Percentiles rank a stretch among this genome's conserved stretches.
Evolutionary conservation across 306 rosid genomes (phyloP).

Genomic region (Potentilla sterilis): DNA sequence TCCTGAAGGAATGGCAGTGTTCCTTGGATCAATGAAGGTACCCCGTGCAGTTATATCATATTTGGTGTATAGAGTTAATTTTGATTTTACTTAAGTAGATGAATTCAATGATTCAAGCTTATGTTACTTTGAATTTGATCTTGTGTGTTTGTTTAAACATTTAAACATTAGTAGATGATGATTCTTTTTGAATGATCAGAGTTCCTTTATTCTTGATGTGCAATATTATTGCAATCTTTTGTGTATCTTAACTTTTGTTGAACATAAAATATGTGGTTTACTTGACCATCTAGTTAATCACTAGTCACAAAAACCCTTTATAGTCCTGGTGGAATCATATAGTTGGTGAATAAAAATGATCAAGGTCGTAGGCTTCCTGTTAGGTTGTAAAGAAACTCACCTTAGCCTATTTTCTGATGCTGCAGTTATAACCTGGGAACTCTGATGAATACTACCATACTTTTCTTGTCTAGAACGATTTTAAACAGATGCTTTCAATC

Average conservation of each 20-base stretch:
- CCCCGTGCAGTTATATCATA: not conserved
- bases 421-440: not conserved
- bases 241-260: not conserved
- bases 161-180: not conserved
- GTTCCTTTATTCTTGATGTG: constrained; percentile 1
- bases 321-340: not conserved
- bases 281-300: not conserved
- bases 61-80: constrained; percentile 12
- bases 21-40: constrained; percentile 98
- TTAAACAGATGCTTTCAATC: constrained; percentile 2
- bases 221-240: not conserved
- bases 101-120: not conserved
- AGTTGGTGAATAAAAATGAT: not conserved
- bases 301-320: not conserved
- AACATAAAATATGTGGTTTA: not conserved
- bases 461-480: not conserved
- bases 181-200: not conserved
- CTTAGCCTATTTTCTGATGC: not conserved
- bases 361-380: not conserved
- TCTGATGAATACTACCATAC: not conserved
- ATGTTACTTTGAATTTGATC: not conserved
- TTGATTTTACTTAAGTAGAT: not conserved
- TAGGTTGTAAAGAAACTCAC: not conserved
- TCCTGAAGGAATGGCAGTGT: constrained; percentile 99
- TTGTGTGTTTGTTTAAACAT: not conserved